A percentile compares a stretch with the other conserved stretches of the same genome.
These are phyloP conservation scores for Mycena sanguinolenta DNA, from an alignment of 768 basidiomycete species.

Conservation along the genomic window DNA sequence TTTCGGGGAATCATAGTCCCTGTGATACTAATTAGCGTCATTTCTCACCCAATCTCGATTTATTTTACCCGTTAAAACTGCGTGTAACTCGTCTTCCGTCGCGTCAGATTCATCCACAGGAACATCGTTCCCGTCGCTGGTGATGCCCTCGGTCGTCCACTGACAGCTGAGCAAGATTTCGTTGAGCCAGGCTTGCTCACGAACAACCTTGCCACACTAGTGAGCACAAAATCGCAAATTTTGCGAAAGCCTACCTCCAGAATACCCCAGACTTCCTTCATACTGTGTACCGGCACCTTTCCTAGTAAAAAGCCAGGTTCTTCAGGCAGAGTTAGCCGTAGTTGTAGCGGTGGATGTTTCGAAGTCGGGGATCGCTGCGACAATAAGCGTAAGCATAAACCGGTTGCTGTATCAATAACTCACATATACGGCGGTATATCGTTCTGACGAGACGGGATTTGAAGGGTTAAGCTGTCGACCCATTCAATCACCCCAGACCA, in stretches of 20 bases:
- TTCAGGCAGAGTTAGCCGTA: constrained; percentile 76
- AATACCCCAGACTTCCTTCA: constrained; percentile 82
- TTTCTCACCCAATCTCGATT: constrained; percentile 28
- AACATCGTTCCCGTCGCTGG: constrained; percentile 42
- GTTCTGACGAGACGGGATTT: constrained; percentile 63
- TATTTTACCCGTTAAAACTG: constrained; percentile 73
- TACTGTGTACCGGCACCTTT: constrained; percentile 75
- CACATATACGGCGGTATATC: constrained; percentile 79
- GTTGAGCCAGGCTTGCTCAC: constrained; percentile 89
- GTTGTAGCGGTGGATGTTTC: constrained; percentile 76
- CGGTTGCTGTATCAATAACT: constrained; percentile 41
- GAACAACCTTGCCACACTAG: constrained; percentile 66
- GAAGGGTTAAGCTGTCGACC: constrained; percentile 65
- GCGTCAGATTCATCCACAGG: constrained; percentile 50
- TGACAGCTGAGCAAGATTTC: constrained; percentile 71
- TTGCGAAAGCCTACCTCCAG: constrained; percentile 65
- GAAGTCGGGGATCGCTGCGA: constrained; percentile 73
- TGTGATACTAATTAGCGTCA: constrained; percentile 39
- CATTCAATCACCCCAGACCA: background rate
- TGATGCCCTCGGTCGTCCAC: constrained; percentile 71
- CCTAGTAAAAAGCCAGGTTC: constrained; percentile 85
- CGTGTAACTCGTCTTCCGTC: constrained; percentile 70
- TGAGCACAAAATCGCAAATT: background rate
- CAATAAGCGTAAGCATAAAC: background rate
- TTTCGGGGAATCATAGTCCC: constrained; percentile 67